Percentiles rank a stretch among this genome's conserved stretches.
phyloP scores from a whole-genome alignment of 345 rosid species.

The Eucalyptus rudis region DNA sequence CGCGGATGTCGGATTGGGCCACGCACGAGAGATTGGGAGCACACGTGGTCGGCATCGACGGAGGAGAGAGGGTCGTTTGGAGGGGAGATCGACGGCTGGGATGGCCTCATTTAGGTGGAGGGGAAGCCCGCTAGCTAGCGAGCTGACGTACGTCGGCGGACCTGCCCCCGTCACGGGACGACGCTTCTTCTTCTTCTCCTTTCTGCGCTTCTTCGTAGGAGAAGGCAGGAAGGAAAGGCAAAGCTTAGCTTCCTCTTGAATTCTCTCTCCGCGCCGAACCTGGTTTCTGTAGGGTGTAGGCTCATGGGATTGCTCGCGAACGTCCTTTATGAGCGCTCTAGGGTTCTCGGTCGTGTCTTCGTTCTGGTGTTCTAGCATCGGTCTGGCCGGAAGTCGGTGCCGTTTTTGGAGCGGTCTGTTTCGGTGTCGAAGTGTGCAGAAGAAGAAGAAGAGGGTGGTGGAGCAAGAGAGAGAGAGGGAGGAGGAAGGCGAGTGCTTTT shows the following conservation, averaged over 20 bases:
- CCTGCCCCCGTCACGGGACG: background rate
- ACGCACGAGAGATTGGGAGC: background rate
- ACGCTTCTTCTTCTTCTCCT: background rate
- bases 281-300: background rate
- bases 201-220: background rate
- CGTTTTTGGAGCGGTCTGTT: background rate
- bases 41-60: background rate
- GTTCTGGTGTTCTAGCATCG: background rate
- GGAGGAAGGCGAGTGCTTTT: background rate
- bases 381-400: background rate
- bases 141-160: background rate
- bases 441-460: background rate
- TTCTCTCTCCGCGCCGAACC: background rate
- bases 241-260: background rate
- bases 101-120: background rate
- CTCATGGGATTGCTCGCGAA: background rate
- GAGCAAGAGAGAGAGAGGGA: background rate
- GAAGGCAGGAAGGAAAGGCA: background rate
- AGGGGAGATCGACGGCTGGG: background rate
- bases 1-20: background rate
- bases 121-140: background rate
- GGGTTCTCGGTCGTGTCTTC: background rate
- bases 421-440: background rate
- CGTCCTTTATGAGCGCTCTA: background rate
- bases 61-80: background rate